Evolutionary conservation across 805 yeast genomes (phyloP).

Genomic region (Kodamaea kakaduensis): DNA sequence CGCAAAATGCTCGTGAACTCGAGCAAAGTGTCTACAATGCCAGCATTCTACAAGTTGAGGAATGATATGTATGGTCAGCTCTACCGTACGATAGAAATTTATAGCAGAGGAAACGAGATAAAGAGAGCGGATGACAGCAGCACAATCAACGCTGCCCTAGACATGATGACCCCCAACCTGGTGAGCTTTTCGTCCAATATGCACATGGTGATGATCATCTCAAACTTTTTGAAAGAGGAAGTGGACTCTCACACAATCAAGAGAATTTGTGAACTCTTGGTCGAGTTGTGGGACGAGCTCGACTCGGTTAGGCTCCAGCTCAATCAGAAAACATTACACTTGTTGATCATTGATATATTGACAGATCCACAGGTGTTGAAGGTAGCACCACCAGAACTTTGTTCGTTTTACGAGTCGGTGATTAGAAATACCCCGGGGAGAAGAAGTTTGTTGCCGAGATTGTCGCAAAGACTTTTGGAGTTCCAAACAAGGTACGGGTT

Average conservation of each 20-base stretch:
- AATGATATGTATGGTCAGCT: slow-evolving; percentile 36
- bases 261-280: slow-evolving; percentile 30
- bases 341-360: slow-evolving; percentile 48
- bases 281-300: slow-evolving; percentile 55
- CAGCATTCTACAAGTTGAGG: slow-evolving; percentile 40
- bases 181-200: slow-evolving; percentile 23
- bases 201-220: slow-evolving; percentile 21
- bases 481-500: slow-evolving; percentile 41
- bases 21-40: slow-evolving; percentile 18
- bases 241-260: slow-evolving; percentile 9
- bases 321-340: slow-evolving; percentile 62
- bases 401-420: slow-evolving; percentile 41
- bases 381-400: slow-evolving; percentile 17
- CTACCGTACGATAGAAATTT: slow-evolving; percentile 14
- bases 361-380: slow-evolving; percentile 40
- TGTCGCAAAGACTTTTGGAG: slow-evolving; percentile 44
- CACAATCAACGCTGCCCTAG: too few species aligned
- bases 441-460: slow-evolving; percentile 61
- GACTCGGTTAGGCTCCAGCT: slow-evolving; percentile 57
- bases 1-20: slow-evolving; percentile 21
- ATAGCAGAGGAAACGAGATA: slow-evolving; percentile 1
- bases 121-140: not conserved
- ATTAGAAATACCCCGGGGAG: slow-evolving; percentile 53
- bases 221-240: slow-evolving; percentile 11
- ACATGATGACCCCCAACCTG: slow-evolving; percentile 16